A percentile compares a stretch with the other conserved stretches of the same genome.
Evolutionary conservation across 169 alveolate genomes (phyloP).

Genomic region (Amoebophrya sp.): DNA sequence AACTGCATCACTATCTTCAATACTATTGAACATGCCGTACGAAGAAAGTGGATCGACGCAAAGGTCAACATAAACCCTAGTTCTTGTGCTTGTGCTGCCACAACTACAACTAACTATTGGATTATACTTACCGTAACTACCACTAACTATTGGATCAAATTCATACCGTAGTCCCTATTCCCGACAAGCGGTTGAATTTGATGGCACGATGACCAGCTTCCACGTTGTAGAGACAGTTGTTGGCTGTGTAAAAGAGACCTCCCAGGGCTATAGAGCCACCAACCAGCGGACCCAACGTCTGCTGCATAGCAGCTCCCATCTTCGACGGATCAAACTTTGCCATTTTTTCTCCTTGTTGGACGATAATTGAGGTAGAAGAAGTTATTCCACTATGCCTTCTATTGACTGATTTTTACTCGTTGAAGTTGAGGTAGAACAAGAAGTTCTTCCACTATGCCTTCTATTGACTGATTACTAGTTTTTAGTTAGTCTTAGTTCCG

Average conservation of each 20-base stretch:
- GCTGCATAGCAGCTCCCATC: constrained; percentile 15
- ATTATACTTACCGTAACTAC: background rate
- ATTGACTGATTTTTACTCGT: too few relatives aligned
- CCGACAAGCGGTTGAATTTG: constrained; percentile 72
- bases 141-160: too few relatives aligned
- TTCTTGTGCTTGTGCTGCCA: background rate
- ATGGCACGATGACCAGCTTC: constrained; percentile 92
- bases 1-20: background rate
- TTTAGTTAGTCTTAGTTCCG: too few relatives aligned
- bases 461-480: too few relatives aligned
- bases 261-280: background rate
- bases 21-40: background rate
- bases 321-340: constrained; percentile 1
- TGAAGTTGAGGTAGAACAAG: too few relatives aligned
- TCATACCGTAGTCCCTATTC: constrained; percentile 52
- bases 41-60: background rate
- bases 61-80: background rate
- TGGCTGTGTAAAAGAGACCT: background rate
- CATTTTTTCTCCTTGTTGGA: too few relatives aligned
- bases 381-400: too few relatives aligned
- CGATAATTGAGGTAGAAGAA: too few relatives aligned
- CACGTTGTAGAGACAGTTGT: constrained; percentile 54
- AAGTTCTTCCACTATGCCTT: too few relatives aligned
- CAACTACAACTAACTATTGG: background rate
- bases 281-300: background rate